Conservation (phyloP, 2,329 filamentous ascomycete species). For the Cladophialophora immunda region DNA sequence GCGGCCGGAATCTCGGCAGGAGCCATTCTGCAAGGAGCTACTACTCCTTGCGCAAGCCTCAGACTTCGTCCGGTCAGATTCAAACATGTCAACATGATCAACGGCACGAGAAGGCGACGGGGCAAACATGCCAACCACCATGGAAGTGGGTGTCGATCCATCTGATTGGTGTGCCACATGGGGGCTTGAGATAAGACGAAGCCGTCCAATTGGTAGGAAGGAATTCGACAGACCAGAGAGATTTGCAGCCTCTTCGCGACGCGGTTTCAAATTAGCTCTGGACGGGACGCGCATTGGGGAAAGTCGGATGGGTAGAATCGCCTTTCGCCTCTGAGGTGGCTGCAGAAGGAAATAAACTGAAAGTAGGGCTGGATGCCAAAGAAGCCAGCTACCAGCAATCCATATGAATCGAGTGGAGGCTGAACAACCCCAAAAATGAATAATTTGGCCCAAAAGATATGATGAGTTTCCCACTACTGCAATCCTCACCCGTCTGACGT, state of each 20-base stretch:
- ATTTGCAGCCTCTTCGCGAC: neutral
- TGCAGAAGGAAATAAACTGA: no score
- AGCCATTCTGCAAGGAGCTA: neutral
- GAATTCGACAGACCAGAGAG: neutral
- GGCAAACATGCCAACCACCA: neutral
- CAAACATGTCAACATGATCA: neutral
- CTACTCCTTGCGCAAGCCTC: neutral
- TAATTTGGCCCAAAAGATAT: no score
- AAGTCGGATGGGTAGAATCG: no score
- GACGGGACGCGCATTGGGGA: no score
- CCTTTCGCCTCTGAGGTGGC: no score
- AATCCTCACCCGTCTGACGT: no score
- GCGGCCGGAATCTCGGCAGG: constrained; percentile 15
- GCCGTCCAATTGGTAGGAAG: neutral
- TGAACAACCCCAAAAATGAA: no score
- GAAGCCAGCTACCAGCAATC: no score
- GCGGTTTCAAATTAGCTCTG: no score
- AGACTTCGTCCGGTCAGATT: neutral
- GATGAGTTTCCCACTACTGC: no score
- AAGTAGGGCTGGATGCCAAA: no score
- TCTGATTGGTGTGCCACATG: neutral
- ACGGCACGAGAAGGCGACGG: neutral
- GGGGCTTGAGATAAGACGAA: neutral
- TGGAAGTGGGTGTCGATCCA: neutral
- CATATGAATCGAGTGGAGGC: no score